Base-by-base conservation (phyloP, 2,329 filamentous ascomycete species). In the Paraconiothyrium brasiliense region DNA sequence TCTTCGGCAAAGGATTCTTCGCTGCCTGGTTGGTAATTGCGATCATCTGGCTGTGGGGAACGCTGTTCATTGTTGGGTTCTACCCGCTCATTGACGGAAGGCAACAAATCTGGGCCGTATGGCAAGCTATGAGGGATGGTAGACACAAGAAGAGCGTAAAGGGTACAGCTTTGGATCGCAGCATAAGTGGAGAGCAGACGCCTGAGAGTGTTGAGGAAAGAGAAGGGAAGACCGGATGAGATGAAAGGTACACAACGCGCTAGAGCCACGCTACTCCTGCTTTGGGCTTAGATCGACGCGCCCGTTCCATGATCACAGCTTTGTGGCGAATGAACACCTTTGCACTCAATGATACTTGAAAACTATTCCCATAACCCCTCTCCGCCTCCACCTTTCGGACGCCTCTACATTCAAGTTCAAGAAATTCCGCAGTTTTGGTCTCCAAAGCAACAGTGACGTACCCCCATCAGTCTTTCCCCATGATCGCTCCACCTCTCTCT, bases 41-140 rank as follows among this genome's bases (percentile, higher is more conserved):
- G 0, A 83, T 86, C 16, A 81, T 86, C 34, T 86, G 84, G 84
- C 78, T 85, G 3, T 86, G 84, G 84, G 67, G 75, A 0, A 85
- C 84, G 0, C 79, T 85, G 77, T 70, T 86, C 0, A 71, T 85
- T 14, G 81, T 81, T 0, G 82, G 81, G 0, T 81, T 86, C 50
- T 86, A 82, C 59, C 84, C 84, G 0, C 76, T 86, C 1, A 69
- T 84, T 6, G 83, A 86, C 60, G 84, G 84, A 0, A 78, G 81
- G 13, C 59, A 59, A 20, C 78, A 78, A 52, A 73, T 80, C 13
- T 57, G 32, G 54, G 43, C 14, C 4, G 44, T 57, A 5, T 57
- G 41, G 54, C 44, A 46, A 24, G 54, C 41, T n/a, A n/a, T 57
- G 27, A 48, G 30, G 20, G 32, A 32, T 10, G 54, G 54, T 22